Evolutionary conservation across 352 stramenopile genomes (phyloP), one percentile per base, ranked within the genome.

Genomic region (Phytopythium oedochilum): DNA sequence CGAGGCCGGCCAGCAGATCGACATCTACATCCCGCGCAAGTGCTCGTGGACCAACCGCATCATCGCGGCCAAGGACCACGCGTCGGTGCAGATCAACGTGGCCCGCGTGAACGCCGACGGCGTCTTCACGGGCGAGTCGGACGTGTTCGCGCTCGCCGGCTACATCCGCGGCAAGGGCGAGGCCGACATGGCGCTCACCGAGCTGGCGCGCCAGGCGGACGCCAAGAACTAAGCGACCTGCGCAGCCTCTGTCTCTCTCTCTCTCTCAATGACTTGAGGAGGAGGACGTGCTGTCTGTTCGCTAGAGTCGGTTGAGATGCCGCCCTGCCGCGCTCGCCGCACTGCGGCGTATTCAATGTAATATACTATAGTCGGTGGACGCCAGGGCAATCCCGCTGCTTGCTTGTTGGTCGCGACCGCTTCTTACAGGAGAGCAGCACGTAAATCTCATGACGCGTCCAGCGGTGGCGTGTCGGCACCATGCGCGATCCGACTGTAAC

Each of bases 41-140:
- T 99, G 96, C 92, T 98, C 96, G 67, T 99, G 94, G 92, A 99
- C 97, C 64, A 99, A 98, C 88, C 90, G 96, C 79, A 95, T 99
- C 66, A 91, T 99, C 46, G 81, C 91, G 70, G 95, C 96, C 63
- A 98, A 99, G 89, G 97, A 99, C 80, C 93, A 99, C 78, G 86
- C 93, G 52, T 96, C 95, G 55, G 92, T 99, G 68, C 97, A 99
- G 75, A 98, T 99, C 75, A 98, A 98, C 83, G 93, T 99, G 61
- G 96, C 74, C 64, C 96, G 98, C 76, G 92, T 99, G 52, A 97
- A 99, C 78, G 93, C 96, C 59, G 88, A 97, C 73, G 97, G 97
- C 65, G 70, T 98, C 60, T 98, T 97, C 79, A 99, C 96, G 54
- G 96, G 97, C 59, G 95, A 99, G 68, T 96, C 84, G 61, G 96